These are phyloP conservation scores for Physocladia obscura DNA, from an alignment of 192 early-diverging fungal species.

Conservation along the genomic window DNA sequence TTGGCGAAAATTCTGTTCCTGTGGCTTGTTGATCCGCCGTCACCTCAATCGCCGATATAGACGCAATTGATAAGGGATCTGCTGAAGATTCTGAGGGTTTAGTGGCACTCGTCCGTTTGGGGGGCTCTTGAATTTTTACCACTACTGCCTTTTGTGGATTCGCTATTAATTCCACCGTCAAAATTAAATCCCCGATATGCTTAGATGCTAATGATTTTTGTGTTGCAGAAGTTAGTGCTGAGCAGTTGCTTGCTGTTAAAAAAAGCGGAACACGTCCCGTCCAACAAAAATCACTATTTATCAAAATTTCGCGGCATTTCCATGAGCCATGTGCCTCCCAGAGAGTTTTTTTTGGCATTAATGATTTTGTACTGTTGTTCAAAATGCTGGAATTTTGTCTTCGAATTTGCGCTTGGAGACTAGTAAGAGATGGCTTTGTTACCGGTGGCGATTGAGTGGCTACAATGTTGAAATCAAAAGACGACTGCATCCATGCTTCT, in stretches of 20 bases:
- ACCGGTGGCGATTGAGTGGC: constrained; percentile 5
- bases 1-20: no score
- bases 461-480: constrained; percentile 17
- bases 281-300: constrained; percentile 16
- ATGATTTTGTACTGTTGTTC: constrained; percentile 1
- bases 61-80: no score
- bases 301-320: constrained; percentile 26
- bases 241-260: neutral
- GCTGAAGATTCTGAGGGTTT: no score
- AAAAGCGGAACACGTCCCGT: constrained; percentile 30
- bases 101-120: no score
- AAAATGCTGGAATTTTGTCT: no score
- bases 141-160: neutral
- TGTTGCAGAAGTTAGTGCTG: neutral
- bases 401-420: neutral
- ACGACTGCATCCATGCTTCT: constrained; percentile 19
- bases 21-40: no score
- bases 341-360: neutral
- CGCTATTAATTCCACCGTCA: constrained; percentile 23
- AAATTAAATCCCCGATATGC: constrained; percentile 9
- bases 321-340: constrained; percentile 26
- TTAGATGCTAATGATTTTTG: neutral
- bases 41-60: no score
- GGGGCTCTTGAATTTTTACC: neutral
- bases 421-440: neutral